phyloP scores from a whole-genome alignment of 306 rosid species.

The Corylus heterophylla region DNA sequence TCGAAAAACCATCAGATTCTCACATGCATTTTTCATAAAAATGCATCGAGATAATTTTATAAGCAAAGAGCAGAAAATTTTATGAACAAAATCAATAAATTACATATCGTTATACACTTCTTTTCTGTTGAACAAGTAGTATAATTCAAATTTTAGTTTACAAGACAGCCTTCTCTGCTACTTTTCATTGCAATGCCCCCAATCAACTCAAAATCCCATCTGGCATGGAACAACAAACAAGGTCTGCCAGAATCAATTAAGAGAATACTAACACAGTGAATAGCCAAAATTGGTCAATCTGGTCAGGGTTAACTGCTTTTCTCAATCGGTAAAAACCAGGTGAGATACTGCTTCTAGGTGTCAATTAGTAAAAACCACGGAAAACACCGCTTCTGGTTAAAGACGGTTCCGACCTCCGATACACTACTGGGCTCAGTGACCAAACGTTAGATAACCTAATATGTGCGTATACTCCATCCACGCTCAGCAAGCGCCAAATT shows the following conservation, averaged over 20 bases:
- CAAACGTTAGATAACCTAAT: not conserved
- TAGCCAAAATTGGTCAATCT: not conserved
- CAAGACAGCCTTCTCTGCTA: not conserved
- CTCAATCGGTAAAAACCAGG: not conserved
- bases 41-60: not conserved
- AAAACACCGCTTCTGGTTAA: not conserved
- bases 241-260: not conserved
- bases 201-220: not conserved
- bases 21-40: too few species aligned
- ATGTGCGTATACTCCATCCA: conserved; percentile 67
- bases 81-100: not conserved
- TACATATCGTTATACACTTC: not conserved
- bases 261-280: not conserved
- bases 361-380: not conserved
- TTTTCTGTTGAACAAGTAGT: not conserved
- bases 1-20: too few species aligned
- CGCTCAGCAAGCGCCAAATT: conserved; percentile 58
- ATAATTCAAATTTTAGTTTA: not conserved
- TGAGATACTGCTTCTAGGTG: not conserved
- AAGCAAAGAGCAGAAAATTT: not conserved
- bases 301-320: not conserved
- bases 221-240: not conserved
- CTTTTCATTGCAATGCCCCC: not conserved
- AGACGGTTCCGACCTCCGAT: not conserved
- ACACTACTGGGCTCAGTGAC: not conserved